Evolutionary conservation across 2,329 filamentous ascomycete species (phyloP).

Genomic region (Penicillium italicum): DNA sequence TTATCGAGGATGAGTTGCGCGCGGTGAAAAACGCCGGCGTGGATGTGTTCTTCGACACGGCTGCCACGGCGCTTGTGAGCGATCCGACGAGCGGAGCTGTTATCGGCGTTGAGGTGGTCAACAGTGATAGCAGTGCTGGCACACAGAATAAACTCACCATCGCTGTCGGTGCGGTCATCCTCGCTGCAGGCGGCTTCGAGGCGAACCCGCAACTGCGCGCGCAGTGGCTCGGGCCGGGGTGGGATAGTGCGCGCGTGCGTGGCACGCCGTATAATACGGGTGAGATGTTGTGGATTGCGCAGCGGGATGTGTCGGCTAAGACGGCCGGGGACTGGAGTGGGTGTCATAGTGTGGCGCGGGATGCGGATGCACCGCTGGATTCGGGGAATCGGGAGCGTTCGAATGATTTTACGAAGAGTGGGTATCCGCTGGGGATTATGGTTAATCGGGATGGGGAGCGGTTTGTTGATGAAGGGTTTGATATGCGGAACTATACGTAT

Average conservation of each 20-base stretch:
- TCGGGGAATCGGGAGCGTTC: constrained; percentile 57
- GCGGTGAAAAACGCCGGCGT: constrained; percentile 47
- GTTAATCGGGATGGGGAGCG: constrained; percentile 56
- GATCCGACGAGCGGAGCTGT: background rate
- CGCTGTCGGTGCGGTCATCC: constrained; percentile 23
- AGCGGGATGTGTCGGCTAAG: constrained; percentile 50
- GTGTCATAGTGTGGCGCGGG: constrained; percentile 64
- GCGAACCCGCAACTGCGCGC: constrained; percentile 56
- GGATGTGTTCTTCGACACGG: constrained; percentile 42
- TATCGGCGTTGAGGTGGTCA: constrained; percentile 19
- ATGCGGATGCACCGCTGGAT: constrained; percentile 56
- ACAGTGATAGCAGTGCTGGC: background rate
- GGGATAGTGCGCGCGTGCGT: constrained; percentile 61
- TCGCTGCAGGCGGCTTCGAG: constrained; percentile 61
- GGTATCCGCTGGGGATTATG: constrained; percentile 65
- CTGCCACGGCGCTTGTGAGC: background rate
- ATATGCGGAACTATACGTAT: constrained; percentile 65
- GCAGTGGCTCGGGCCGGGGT: constrained; percentile 56
- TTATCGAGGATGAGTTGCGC: constrained; percentile 50
- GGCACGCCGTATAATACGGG: constrained; percentile 65
- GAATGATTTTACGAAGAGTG: constrained; percentile 67
- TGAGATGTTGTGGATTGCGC: constrained; percentile 54
- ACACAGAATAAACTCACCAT: constrained; percentile 14
- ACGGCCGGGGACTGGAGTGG: constrained; percentile 59
- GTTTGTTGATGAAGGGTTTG: constrained; percentile 65